Percentiles rank a stretch among this genome's conserved stretches.
Conservation (phyloP, 768 basidiomycete genomes). For the Collybiopsis luxurians region DNA sequence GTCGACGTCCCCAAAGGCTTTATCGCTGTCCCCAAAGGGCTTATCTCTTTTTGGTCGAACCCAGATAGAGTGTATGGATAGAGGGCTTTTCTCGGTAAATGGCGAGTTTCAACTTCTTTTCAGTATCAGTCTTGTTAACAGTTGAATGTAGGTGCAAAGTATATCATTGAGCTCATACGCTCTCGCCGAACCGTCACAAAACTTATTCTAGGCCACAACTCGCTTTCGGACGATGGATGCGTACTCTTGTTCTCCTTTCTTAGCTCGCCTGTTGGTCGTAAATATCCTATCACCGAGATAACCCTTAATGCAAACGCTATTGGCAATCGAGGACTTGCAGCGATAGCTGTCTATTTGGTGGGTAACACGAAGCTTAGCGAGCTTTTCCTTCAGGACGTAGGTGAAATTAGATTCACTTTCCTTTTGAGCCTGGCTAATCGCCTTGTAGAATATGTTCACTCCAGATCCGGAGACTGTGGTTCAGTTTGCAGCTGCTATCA, state of each 20-base stretch:
- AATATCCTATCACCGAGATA: constrained; percentile 49
- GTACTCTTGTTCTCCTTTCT: constrained; percentile 53
- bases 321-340: constrained; percentile 50
- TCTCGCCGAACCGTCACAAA: constrained; percentile 47
- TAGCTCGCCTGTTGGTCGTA: constrained; percentile 42
- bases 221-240: constrained; percentile 57
- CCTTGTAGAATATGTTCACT: constrained; percentile 38
- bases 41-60: neutral
- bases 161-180: constrained; percentile 45
- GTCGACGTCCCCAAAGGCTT: neutral
- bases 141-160: constrained; percentile 44
- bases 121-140: neutral
- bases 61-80: constrained; percentile 27
- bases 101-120: constrained; percentile 15
- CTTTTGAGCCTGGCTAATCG: constrained; percentile 15
- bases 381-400: constrained; percentile 57
- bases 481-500: constrained; percentile 48
- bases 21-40: neutral
- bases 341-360: constrained; percentile 50
- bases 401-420: constrained; percentile 17
- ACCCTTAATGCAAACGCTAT: constrained; percentile 57
- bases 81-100: constrained; percentile 20
- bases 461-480: constrained; percentile 31
- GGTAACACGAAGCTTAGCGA: constrained; percentile 44
- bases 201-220: constrained; percentile 54